These are phyloP conservation scores for Ceratobasidium theobromae DNA, from an alignment of 1,284 basidiomycete species.

Conservation along the genomic window DNA sequence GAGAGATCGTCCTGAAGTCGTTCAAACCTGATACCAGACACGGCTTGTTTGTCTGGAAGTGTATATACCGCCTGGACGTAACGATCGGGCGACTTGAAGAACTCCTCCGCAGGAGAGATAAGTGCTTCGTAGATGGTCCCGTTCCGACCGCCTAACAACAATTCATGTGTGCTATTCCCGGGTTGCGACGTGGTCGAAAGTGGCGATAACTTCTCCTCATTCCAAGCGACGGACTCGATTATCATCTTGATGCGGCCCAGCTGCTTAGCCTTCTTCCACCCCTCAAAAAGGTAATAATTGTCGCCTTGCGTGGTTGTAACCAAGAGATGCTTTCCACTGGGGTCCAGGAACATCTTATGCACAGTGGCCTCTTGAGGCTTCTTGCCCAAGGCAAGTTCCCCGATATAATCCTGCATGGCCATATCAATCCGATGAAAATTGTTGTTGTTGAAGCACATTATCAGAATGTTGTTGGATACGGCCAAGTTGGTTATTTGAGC, in stretches of 20 bases:
- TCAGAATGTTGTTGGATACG: slow-evolving; percentile 83
- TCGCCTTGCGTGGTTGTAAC: slow-evolving; percentile 86
- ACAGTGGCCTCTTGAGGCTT: slow-evolving; percentile 67
- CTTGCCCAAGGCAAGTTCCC: slow-evolving; percentile 68
- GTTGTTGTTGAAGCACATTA: slow-evolving; percentile 79
- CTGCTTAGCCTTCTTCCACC: slow-evolving; percentile 76
- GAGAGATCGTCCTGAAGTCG: slow-evolving; percentile 52
- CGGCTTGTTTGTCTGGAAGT: slow-evolving; percentile 72
- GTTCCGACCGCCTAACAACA: slow-evolving; percentile 84
- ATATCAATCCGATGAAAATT: slow-evolving; percentile 82
- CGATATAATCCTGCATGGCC: slow-evolving; percentile 69
- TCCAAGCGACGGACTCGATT: slow-evolving; percentile 94
- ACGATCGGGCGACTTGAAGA: slow-evolving; percentile 86
- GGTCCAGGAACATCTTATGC: slow-evolving; percentile 84
- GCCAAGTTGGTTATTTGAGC: slow-evolving; percentile 76
- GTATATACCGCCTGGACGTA: slow-evolving; percentile 80
- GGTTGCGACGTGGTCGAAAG: slow-evolving; percentile 50
- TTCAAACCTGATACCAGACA: slow-evolving; percentile 83
- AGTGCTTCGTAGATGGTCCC: slow-evolving; percentile 85
- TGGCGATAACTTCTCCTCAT: slow-evolving; percentile 43
- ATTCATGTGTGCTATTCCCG: slow-evolving; percentile 72
- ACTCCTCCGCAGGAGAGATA: slow-evolving; percentile 84
- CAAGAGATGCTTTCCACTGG: slow-evolving; percentile 86
- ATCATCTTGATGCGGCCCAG: slow-evolving; percentile 83
- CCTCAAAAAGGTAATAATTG: slow-evolving; percentile 87